Conservation (phyloP, 768 basidiomycete genomes). For the Xerocomellus intermedius region DNA sequence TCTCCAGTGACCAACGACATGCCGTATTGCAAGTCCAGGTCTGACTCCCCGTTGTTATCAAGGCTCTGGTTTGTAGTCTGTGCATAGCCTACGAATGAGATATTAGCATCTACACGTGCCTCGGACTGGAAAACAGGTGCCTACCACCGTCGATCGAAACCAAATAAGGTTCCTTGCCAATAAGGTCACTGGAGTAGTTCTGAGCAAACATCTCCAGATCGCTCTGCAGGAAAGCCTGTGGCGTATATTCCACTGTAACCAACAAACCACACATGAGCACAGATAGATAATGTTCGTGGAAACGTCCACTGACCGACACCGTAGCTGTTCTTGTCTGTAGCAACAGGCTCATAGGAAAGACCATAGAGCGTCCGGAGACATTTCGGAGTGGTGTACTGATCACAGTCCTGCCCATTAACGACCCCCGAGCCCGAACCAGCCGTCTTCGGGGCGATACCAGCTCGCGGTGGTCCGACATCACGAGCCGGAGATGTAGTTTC, state of each 20-base stretch:
- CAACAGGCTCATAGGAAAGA: conserved; percentile 23
- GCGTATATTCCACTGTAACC: conserved; percentile 34
- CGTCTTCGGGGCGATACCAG: conserved; percentile 13
- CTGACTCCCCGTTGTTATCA: conserved; percentile 34
- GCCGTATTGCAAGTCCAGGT: conserved; percentile 32
- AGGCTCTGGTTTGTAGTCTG: conserved; percentile 22
- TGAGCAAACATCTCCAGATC: conserved; percentile 36
- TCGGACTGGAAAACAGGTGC: background rate
- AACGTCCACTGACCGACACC: conserved; percentile 29
- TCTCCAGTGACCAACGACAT: conserved; percentile 31
- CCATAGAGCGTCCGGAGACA: conserved; percentile 31
- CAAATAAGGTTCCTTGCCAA: conserved; percentile 28
- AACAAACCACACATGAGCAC: background rate
- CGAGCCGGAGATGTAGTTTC: background rate
- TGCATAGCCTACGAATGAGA: conserved; percentile 19
- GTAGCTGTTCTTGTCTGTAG: conserved; percentile 30
- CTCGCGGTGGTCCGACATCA: conserved; percentile 10
- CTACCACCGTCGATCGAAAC: conserved; percentile 39
- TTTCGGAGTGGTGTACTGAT: conserved; percentile 29
- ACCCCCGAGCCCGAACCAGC: conserved; percentile 8
- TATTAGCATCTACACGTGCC: background rate
- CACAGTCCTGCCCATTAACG: background rate
- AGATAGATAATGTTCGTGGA: background rate
- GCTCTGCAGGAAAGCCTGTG: conserved; percentile 28
- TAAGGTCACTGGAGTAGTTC: conserved; percentile 17